phyloP scores from a whole-genome alignment of 2,329 filamentous ascomycete species.

The Curvularia sp. region DNA sequence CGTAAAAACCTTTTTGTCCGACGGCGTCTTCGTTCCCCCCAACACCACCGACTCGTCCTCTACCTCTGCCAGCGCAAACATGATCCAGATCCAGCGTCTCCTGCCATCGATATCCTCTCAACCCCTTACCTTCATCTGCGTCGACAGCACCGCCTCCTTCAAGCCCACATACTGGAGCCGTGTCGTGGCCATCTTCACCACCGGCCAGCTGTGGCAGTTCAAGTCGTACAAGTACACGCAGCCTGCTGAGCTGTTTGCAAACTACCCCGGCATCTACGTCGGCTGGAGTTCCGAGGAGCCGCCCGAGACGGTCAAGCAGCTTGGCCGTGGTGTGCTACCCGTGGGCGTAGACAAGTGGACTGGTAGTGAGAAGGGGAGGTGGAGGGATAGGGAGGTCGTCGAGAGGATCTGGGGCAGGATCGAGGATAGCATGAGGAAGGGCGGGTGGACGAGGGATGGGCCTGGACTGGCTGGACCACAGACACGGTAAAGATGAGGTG shows the following conservation, averaged over 20 bases:
- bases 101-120: constrained; percentile 73
- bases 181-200: constrained; percentile 96
- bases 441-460: constrained; percentile 80
- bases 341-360: constrained; percentile 86
- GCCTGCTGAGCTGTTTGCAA: constrained; percentile 85
- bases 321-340: constrained; percentile 83
- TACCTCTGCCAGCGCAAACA: constrained; percentile 65
- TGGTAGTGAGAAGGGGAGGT: constrained; percentile 62
- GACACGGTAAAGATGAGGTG: constrained; percentile 17
- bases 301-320: constrained; percentile 78
- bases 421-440: constrained; percentile 84
- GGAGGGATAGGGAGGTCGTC: constrained; percentile 90
- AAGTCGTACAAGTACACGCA: constrained; percentile 97
- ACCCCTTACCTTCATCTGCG: constrained; percentile 90
- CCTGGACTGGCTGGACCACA: constrained; percentile 54
- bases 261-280: constrained; percentile 86
- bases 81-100: constrained; percentile 82
- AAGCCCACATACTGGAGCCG: constrained; percentile 98
- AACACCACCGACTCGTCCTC: constrained; percentile 68
- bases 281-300: constrained; percentile 87
- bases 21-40: constrained; percentile 79
- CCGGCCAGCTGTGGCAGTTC: constrained; percentile 97
- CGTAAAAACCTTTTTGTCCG: constrained; percentile 90
- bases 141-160: constrained; percentile 92
- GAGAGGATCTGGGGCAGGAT: constrained; percentile 91